Conservation (phyloP, 306 rosid genomes). For the Biancaea sappan region DNA sequence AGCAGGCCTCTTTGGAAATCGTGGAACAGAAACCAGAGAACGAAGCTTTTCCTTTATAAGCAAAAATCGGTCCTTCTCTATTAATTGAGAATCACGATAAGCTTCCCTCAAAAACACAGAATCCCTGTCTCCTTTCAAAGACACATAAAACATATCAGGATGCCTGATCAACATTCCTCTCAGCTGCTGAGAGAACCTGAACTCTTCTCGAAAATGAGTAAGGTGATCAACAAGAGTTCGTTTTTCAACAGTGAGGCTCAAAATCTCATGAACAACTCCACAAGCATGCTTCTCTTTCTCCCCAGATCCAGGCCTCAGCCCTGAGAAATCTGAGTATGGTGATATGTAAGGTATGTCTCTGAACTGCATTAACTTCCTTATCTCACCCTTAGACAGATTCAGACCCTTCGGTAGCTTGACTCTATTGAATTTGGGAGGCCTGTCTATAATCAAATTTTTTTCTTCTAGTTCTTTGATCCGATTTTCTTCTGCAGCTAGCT, state of each 20-base stretch:
- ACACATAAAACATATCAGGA: conserved; percentile 88
- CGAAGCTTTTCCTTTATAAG: conserved; percentile 82
- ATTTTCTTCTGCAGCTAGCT: conserved; percentile 75
- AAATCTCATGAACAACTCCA: conserved; percentile 83
- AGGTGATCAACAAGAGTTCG: conserved; percentile 81
- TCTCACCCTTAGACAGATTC: conserved; percentile 77
- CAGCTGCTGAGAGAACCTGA: conserved; percentile 83
- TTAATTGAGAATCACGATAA: conserved; percentile 70
- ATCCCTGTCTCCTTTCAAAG: conserved; percentile 86
- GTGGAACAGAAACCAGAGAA: conserved; percentile 69
- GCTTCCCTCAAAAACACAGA: conserved; percentile 92
- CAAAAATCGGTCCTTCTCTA: conserved; percentile 73
- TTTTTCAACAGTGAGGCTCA: conserved; percentile 87
- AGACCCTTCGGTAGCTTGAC: conserved; percentile 84
- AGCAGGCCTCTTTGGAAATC: conserved; percentile 52
- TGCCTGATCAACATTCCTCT: conserved; percentile 91
- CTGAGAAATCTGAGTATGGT: conserved; percentile 85
- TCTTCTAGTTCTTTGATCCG: conserved; percentile 64
- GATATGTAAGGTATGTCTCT: conserved; percentile 83
- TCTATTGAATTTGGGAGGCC: conserved; percentile 72
- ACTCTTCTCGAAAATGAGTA: conserved; percentile 93
- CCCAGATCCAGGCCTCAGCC: conserved; percentile 53
- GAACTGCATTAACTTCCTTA: conserved; percentile 67
- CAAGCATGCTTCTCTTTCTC: conserved; percentile 91
- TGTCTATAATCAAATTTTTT: conserved; percentile 74